These are phyloP conservation scores for Pleurotus pulmonarius DNA, from an alignment of 768 basidiomycete species.

Conservation along the genomic window DNA sequence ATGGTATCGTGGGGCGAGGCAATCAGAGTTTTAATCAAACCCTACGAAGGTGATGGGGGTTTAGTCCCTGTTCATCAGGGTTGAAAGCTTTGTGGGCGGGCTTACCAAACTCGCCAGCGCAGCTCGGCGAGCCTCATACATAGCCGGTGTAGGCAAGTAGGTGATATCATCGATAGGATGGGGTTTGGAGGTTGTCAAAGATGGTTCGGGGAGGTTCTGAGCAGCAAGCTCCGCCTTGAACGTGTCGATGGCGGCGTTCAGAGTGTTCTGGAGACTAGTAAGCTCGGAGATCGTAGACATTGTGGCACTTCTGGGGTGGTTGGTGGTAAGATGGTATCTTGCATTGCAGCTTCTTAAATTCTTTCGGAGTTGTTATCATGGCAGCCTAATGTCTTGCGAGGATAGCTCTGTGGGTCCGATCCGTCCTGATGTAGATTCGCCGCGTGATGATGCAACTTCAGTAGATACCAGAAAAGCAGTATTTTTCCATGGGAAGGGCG, in stretches of 20 bases:
- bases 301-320: conserved; percentile 1
- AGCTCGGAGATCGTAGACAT: conserved; percentile 32
- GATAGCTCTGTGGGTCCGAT: not conserved
- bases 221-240: conserved; percentile 34
- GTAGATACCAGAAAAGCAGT: not conserved
- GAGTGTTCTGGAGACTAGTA: conserved; percentile 33
- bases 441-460: no score
- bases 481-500: not conserved
- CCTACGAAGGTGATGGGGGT: conserved; percentile 15
- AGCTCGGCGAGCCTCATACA: conserved; percentile 31
- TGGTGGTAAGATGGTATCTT: not conserved
- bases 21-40: conserved; percentile 29
- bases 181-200: conserved; percentile 28
- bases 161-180: conserved; percentile 34
- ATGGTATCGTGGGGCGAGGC: conserved; percentile 33
- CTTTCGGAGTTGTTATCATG: not conserved
- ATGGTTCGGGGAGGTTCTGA: conserved; percentile 31
- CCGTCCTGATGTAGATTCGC: not conserved
- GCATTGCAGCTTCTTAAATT: not conserved
- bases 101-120: conserved; percentile 30
- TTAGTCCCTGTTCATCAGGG: not conserved
- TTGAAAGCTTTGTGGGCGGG: not conserved
- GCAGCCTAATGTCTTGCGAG: not conserved
- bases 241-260: conserved; percentile 33
- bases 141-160: conserved; percentile 29